These are phyloP conservation scores for Phialemoniopsis sp. DNA, from an alignment of 2,329 filamentous ascomycete species.

Conservation along the genomic window DNA sequence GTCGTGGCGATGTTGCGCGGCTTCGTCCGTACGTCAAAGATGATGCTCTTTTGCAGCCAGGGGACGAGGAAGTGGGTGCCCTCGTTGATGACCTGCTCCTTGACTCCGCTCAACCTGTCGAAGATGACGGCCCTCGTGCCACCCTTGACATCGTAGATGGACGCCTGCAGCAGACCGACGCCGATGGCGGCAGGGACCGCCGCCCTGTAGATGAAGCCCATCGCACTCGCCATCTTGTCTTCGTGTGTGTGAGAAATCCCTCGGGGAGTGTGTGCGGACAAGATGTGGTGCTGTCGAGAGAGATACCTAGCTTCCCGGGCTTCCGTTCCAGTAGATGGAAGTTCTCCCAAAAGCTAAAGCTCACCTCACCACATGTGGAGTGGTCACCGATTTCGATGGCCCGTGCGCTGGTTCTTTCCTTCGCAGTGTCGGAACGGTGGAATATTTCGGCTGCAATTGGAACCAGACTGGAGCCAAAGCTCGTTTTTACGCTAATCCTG, in stretches of 20 bases:
- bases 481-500: constrained; percentile 9
- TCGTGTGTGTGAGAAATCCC: not conserved
- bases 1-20: constrained; percentile 96
- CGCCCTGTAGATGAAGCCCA: constrained; percentile 60
- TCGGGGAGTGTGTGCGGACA: not conserved
- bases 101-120: constrained; percentile 87
- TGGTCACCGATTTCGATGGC: constrained; percentile 1
- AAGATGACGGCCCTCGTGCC: constrained; percentile 96
- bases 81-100: constrained; percentile 89
- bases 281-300: not conserved
- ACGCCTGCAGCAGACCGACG: constrained; percentile 65
- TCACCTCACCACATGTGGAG: constrained; percentile 6
- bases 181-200: constrained; percentile 72
- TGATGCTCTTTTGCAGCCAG: constrained; percentile 90
- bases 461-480: constrained; percentile 3
- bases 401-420: constrained; percentile 2
- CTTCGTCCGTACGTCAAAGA: constrained; percentile 97
- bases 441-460: constrained; percentile 9
- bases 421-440: constrained; percentile 6
- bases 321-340: constrained; percentile 8
- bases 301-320: constrained; percentile 1
- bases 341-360: constrained; percentile 10
- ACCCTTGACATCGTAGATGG: constrained; percentile 95
- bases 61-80: constrained; percentile 95
- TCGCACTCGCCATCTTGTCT: constrained; percentile 47